Evolutionary conservation across 495 filamentous ascomycete species (phyloP).

Genomic region (Saxispiralis lemnorum): DNA sequence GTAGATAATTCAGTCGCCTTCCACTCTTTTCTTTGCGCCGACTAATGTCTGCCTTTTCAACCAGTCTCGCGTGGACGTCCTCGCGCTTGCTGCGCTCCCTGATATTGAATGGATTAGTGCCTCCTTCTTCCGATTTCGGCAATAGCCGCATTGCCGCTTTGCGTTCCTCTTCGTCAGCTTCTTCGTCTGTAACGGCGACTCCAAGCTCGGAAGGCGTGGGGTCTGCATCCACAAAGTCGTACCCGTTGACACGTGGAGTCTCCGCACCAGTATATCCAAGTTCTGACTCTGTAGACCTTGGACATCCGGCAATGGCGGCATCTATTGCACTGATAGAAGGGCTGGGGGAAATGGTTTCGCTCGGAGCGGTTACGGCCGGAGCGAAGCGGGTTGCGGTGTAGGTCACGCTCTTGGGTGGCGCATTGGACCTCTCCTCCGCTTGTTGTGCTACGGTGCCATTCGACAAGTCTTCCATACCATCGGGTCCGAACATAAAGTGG

Average conservation of each 20-base stretch:
- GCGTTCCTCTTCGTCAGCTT: conserved; percentile 14
- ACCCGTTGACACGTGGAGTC: conserved; percentile 81
- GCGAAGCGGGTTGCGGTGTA: conserved; percentile 56
- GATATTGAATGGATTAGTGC: conserved; percentile 67
- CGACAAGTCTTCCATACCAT: conserved; percentile 44
- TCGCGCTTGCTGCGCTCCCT: conserved; percentile 60
- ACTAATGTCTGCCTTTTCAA: conserved; percentile 49
- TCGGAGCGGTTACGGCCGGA: conserved; percentile 19
- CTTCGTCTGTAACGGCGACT: conserved; percentile 8
- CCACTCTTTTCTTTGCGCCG: conserved; percentile 41
- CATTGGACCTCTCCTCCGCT: conserved; percentile 51
- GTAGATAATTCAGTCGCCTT: conserved; percentile 25
- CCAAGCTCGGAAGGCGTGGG: conserved; percentile 19
- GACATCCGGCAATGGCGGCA: conserved; percentile 68
- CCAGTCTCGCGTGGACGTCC: conserved; percentile 73
- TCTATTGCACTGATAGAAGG: conserved; percentile 73
- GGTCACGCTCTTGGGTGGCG: conserved; percentile 56
- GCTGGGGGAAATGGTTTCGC: conserved; percentile 38
- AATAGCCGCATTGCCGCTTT: conserved; percentile 22
- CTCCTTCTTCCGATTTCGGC: conserved; percentile 35
- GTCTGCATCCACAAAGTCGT: conserved; percentile 78
- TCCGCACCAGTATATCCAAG: conserved; percentile 44
- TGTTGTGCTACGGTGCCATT: conserved; percentile 47
- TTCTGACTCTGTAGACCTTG: conserved; percentile 46
- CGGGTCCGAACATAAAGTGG: conserved; percentile 72